Conservation (phyloP, 2,329 filamentous ascomycete species). For the Ustulina deusta region DNA sequence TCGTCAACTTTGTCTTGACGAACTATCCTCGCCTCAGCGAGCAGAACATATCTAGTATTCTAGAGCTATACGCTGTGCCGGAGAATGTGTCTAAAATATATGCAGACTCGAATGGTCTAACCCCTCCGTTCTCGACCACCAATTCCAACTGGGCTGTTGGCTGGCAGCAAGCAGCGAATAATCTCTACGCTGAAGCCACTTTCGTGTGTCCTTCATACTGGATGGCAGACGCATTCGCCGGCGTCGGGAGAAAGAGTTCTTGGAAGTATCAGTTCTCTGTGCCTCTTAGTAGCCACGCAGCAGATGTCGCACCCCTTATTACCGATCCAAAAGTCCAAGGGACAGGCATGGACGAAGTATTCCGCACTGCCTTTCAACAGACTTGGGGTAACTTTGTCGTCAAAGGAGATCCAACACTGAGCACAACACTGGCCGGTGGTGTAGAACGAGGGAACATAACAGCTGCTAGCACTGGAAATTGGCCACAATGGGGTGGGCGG, state of each 20-base stretch:
- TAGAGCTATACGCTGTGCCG: conserved; percentile 49
- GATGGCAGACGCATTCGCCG: conserved; percentile 62
- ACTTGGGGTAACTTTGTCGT: conserved; percentile 63
- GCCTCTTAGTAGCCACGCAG: conserved; percentile 55
- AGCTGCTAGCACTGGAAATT: conserved; percentile 48
- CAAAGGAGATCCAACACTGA: conserved; percentile 56
- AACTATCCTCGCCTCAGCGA: conserved; percentile 53
- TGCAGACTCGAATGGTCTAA: conserved; percentile 55
- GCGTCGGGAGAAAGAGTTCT: conserved; percentile 44
- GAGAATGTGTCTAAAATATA: conserved; percentile 44
- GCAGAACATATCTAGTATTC: conserved; percentile 50
- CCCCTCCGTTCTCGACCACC: conserved; percentile 61
- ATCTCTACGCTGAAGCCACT: conserved; percentile 66
- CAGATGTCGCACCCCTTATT: conserved; percentile 55
- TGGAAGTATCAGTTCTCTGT: conserved; percentile 65
- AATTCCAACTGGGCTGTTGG: conserved; percentile 62
- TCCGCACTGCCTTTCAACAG: conserved; percentile 55
- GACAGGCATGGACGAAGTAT: conserved; percentile 42
- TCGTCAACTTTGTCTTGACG: conserved; percentile 49
- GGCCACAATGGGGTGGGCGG: conserved; percentile 53
- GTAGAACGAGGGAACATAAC: conserved; percentile 47
- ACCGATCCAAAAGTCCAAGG: conserved; percentile 41
- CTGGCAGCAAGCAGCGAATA: conserved; percentile 65
- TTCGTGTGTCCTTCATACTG: conserved; percentile 69
- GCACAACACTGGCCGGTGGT: conserved; percentile 46